phyloP scores from a whole-genome alignment of 108 stramenopile species.

The Skeletonema grethae region DNA sequence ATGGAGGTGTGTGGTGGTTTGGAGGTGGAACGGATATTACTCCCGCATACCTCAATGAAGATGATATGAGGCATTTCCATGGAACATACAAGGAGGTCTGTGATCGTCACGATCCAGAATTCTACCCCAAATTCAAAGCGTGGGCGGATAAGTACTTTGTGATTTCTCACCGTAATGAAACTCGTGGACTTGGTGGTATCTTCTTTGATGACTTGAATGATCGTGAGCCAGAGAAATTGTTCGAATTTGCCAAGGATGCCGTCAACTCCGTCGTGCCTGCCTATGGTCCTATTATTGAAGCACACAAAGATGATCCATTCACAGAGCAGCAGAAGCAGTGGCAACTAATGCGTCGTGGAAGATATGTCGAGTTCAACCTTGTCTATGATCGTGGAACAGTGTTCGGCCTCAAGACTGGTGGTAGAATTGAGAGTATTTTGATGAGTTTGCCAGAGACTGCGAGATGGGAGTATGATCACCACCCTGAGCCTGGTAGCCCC shows the following conservation, averaged over 20 bases:
- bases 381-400: slow-evolving; percentile 99
- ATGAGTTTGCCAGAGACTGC: slow-evolving; percentile 99
- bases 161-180: slow-evolving; percentile 95
- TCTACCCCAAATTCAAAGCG: slow-evolving; percentile 96
- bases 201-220: slow-evolving; percentile 99
- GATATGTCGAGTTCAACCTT: slow-evolving; percentile 99
- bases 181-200: slow-evolving; percentile 97
- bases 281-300: slow-evolving; percentile 92
- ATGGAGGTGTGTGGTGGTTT: slow-evolving; percentile 99
- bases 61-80: slow-evolving; percentile 99
- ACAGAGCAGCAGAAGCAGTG: slow-evolving; percentile 94
- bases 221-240: slow-evolving; percentile 84
- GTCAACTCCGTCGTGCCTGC: slow-evolving; percentile 87
- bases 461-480: slow-evolving; percentile 96
- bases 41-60: slow-evolving; percentile 93
- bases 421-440: slow-evolving; percentile 97
- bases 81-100: slow-evolving; percentile 98
- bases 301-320: slow-evolving; percentile 89
- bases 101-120: slow-evolving; percentile 96
- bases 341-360: slow-evolving; percentile 94
- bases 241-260: slow-evolving; percentile 88
- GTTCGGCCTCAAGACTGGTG: slow-evolving; percentile 98
- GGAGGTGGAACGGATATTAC: slow-evolving; percentile 99
- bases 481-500: slow-evolving; percentile 76
- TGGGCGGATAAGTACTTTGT: slow-evolving; percentile 98